Conservation (phyloP, 352 stramenopile genomes). For the Globisporangium nodosum region DNA sequence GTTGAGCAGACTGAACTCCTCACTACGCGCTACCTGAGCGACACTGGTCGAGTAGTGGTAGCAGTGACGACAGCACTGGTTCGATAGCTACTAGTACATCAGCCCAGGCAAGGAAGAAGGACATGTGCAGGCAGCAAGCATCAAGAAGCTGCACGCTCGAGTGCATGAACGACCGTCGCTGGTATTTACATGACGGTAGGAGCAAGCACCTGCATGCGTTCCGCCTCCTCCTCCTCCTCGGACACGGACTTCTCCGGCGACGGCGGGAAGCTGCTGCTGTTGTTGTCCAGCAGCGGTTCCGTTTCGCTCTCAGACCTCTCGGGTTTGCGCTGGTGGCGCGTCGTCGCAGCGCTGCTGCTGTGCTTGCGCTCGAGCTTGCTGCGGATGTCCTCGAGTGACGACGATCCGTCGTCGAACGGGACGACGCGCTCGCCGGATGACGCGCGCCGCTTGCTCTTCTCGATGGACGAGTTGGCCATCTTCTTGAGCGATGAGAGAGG, state of each 20-base stretch:
- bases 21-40: no score
- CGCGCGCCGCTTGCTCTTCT: conserved; percentile 24
- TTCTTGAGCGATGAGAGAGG: conserved; percentile 22
- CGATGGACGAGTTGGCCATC: conserved; percentile 19
- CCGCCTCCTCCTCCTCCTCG: conserved; percentile 10
- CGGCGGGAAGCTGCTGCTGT: conserved; percentile 30
- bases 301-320: conserved; percentile 10
- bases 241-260: conserved; percentile 28
- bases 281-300: conserved; percentile 33
- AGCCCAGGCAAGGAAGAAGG: no score
- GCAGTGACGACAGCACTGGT: no score
- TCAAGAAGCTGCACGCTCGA: background rate
- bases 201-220: background rate
- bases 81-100: no score
- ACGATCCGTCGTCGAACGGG: conserved; percentile 39
- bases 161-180: background rate
- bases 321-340: conserved; percentile 3
- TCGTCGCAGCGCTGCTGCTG: conserved; percentile 9
- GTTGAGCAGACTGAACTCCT: background rate
- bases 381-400: conserved; percentile 57
- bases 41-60: no score
- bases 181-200: conserved; percentile 11
- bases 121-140: no score
- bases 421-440: conserved; percentile 18
- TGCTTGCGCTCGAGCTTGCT: conserved; percentile 53